Evolutionary conservation across 208 protist genomes (phyloP).

Genomic region (Trypanosoma cruzi): DNA sequence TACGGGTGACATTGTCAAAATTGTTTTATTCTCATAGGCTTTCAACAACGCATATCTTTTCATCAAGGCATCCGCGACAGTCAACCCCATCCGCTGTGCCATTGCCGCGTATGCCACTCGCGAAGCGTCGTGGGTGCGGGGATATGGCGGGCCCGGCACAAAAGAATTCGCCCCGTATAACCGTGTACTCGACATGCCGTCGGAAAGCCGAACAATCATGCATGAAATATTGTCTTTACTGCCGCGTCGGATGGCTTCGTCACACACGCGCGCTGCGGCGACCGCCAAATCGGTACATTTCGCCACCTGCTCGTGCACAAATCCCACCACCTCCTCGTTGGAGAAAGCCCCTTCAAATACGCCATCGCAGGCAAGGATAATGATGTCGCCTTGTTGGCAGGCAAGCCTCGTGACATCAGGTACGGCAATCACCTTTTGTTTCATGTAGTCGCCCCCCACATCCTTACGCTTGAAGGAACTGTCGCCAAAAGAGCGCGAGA

Average conservation of each 20-base stretch:
- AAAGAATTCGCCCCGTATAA: constrained; percentile 58
- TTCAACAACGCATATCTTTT: constrained; percentile 75
- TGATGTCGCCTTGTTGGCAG: constrained; percentile 73
- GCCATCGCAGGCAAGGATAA: constrained; percentile 90
- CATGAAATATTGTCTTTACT: constrained; percentile 94
- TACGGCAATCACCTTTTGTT: constrained; percentile 89
- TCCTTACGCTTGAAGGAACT: constrained; percentile 81
- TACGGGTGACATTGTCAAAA: constrained; percentile 54
- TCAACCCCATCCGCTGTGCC: constrained; percentile 57
- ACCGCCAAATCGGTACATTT: constrained; percentile 77
- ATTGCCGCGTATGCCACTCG: constrained; percentile 72
- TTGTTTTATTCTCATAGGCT: constrained; percentile 59
- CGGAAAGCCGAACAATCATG: constrained; percentile 72
- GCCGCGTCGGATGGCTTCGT: constrained; percentile 89
- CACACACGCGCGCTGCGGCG: constrained; percentile 76
- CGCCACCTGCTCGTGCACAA: constrained; percentile 65
- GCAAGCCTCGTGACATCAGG: constrained; percentile 74
- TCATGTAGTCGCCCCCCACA: constrained; percentile 56
- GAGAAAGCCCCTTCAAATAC: constrained; percentile 92
- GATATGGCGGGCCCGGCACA: constrained; percentile 78
- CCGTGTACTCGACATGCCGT: constrained; percentile 60
- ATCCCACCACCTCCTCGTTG: constrained; percentile 81
- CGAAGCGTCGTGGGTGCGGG: constrained; percentile 72
- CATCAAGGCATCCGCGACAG: constrained; percentile 56
- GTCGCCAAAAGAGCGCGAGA: constrained; percentile 95